These are phyloP conservation scores for Thraustochytrium sp. DNA, from an alignment of 352 stramenopile species.

Conservation along the genomic window DNA sequence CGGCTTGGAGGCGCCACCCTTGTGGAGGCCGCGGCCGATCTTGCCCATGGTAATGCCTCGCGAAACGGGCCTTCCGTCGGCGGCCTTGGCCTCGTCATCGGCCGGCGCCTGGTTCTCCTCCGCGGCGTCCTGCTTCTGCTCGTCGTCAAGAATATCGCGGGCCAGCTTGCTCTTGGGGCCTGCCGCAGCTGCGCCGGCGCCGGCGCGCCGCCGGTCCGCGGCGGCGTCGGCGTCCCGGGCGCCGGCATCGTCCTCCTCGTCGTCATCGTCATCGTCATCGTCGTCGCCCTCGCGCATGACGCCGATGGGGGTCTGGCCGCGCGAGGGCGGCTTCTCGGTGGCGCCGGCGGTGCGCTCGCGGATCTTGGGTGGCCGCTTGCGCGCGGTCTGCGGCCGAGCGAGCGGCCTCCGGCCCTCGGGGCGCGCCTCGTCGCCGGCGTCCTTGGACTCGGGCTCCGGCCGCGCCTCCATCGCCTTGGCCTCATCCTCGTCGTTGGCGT, in stretches of 20 bases:
- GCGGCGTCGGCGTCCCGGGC: constrained; percentile 41
- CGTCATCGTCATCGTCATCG: constrained; percentile 53
- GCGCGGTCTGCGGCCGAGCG: constrained; percentile 37
- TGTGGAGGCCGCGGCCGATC: constrained; percentile 19
- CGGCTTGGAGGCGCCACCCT: not conserved
- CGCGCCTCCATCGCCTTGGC: constrained; percentile 45
- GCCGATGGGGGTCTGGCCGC: constrained; percentile 16
- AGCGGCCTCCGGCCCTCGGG: not conserved
- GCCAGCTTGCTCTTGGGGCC: constrained; percentile 62
- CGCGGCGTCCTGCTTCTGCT: constrained; percentile 30
- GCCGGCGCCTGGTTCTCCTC: not conserved
- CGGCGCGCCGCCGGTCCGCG: constrained; percentile 18
- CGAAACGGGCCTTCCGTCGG: constrained; percentile 17
- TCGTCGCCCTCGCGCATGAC: constrained; percentile 51
- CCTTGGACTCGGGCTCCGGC: constrained; percentile 30
- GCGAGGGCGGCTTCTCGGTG: constrained; percentile 24
- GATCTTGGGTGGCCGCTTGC: constrained; percentile 56
- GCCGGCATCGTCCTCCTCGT: constrained; percentile 59
- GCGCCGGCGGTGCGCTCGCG: constrained; percentile 67
- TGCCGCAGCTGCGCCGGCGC: not conserved
- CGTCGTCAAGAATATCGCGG: constrained; percentile 62
- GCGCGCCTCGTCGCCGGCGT: constrained; percentile 25
- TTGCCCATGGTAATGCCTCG: constrained; percentile 43
- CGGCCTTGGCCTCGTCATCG: constrained; percentile 21
- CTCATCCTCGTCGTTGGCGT: constrained; percentile 41